Percentiles rank a stretch among this genome's conserved stretches.
These are phyloP conservation scores for Calvatia gigantea DNA, from an alignment of 768 basidiomycete genomes.

Conservation along the genomic window DNA sequence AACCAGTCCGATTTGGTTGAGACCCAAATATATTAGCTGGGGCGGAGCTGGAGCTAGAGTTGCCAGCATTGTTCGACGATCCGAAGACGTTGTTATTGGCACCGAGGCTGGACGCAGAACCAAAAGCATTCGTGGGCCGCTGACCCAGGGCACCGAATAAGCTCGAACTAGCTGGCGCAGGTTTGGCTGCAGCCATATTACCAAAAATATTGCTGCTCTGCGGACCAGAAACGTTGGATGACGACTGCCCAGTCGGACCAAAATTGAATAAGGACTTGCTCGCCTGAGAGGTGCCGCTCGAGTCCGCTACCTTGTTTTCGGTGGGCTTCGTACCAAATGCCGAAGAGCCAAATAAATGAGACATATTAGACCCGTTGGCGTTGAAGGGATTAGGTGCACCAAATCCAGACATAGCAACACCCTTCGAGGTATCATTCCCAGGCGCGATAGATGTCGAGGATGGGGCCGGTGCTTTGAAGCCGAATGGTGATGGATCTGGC, in stretches of 20 bases:
- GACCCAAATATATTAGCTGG: not conserved
- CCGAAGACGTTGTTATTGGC: not conserved
- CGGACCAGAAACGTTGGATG: not conserved
- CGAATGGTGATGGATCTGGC: conserved; percentile 19
- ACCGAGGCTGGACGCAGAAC: conserved; percentile 10
- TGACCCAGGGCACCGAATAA: conserved; percentile 14
- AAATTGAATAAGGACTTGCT: conserved; percentile 19
- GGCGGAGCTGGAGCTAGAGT: not conserved
- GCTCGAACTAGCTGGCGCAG: conserved; percentile 15
- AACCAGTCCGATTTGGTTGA: not conserved
- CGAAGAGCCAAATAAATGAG: not conserved
- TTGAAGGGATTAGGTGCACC: conserved; percentile 1
- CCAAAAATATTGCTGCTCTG: not conserved
- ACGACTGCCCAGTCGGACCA: conserved; percentile 4
- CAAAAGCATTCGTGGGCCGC: not conserved
- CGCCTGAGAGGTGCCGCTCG: conserved; percentile 8
- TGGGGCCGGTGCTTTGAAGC: conserved; percentile 17
- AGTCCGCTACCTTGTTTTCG: conserved; percentile 7
- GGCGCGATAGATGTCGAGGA: conserved; percentile 12
- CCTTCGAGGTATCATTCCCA: conserved; percentile 5
- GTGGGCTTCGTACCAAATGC: conserved; percentile 14
- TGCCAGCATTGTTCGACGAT: not conserved
- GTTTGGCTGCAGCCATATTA: conserved; percentile 7
- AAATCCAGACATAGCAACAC: conserved; percentile 17
- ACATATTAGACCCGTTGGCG: not conserved